Percentiles rank a stretch among this genome's conserved stretches.
These are phyloP conservation scores for Ceratocystis eucalypticola DNA, from an alignment of 2,329 filamentous ascomycete species.

Conservation along the genomic window DNA sequence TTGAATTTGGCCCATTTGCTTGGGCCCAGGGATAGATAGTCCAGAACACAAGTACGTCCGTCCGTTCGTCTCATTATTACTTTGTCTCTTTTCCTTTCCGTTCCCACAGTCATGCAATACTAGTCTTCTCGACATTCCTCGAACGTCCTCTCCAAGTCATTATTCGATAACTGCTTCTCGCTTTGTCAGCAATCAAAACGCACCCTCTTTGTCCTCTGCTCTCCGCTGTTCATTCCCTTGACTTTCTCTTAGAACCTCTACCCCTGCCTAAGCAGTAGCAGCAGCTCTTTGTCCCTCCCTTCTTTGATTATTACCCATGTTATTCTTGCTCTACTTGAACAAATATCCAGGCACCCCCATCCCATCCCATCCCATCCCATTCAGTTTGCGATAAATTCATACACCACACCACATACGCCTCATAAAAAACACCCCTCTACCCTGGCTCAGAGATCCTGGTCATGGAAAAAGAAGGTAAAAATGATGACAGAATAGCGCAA, in stretches of 20 bases:
- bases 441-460: not conserved
- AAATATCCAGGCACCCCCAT: not conserved
- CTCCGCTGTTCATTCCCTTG: constrained; percentile 1
- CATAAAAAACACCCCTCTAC: not conserved
- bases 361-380: not conserved
- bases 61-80: not conserved
- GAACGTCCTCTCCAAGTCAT: too few relatives aligned
- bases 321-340: not conserved
- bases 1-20: not conserved
- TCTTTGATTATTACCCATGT: not conserved
- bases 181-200: too few relatives aligned
- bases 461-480: not conserved
- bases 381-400: not conserved
- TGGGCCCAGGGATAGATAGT: not conserved
- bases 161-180: too few relatives aligned
- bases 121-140: not conserved
- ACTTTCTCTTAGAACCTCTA: constrained; percentile 21
- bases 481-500: constrained; percentile 6
- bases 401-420: not conserved
- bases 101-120: not conserved
- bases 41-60: not conserved
- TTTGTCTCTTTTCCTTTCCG: not conserved
- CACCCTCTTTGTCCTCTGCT: not conserved
- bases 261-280: constrained; percentile 19
- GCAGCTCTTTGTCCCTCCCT: not conserved